A percentile compares a stretch with the other conserved stretches of the same genome.
Conservation (phyloP, 106 monocot species). For the Dendrobium catenatum region DNA sequence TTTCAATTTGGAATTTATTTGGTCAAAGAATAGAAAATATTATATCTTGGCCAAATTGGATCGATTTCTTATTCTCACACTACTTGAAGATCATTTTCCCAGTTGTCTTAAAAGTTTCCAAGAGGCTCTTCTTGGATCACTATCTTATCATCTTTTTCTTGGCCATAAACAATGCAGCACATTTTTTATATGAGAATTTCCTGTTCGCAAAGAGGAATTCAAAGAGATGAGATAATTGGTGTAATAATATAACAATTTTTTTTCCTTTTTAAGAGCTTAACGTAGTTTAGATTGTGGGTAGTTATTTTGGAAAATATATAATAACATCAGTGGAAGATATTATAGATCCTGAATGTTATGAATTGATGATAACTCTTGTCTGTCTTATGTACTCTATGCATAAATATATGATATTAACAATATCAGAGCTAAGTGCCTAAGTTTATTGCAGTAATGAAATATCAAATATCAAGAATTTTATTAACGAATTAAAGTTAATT, state of each 20-base stretch:
- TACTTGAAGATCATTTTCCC: no score
- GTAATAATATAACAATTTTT: background rate
- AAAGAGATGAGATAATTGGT: no score
- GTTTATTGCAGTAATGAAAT: background rate
- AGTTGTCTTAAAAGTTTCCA: no score
- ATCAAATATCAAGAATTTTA: background rate
- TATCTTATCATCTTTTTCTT: no score
- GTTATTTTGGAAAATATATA: background rate
- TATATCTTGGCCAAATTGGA: no score
- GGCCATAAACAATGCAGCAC: no score
- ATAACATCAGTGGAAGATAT: background rate
- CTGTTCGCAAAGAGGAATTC: no score
- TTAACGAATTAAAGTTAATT: background rate
- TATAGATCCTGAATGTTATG: background rate
- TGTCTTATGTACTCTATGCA: background rate
- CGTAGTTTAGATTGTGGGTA: background rate
- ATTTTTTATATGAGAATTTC: no score
- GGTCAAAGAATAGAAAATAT: no score
- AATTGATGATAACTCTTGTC: background rate
- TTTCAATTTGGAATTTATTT: no score
- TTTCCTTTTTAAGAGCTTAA: background rate
- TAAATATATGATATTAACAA: background rate
- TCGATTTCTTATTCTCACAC: no score
- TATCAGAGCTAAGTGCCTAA: background rate
- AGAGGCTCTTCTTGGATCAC: no score